phyloP scores from a whole-genome alignment of 2,329 filamentous ascomycete genomes.

The Colletotrichum sp. region DNA sequence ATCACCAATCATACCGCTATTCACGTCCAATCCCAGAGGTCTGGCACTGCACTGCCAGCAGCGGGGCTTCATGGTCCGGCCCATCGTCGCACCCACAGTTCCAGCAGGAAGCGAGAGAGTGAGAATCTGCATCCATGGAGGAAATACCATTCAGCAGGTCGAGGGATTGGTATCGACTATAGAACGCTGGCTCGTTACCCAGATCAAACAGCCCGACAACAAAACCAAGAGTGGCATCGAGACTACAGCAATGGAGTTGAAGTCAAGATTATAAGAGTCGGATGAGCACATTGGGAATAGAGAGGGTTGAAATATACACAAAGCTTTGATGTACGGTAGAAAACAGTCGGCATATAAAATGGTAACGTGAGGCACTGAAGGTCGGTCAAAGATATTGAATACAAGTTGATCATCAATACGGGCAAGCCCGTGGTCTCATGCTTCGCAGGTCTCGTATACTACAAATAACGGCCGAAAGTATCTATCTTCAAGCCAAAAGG shows the following conservation, averaged over 20 bases:
- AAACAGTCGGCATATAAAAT: background rate
- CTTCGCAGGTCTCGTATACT: background rate
- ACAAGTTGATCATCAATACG: background rate
- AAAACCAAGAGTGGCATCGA: background rate
- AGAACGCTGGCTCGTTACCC: conserved; percentile 44
- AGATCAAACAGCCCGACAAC: background rate
- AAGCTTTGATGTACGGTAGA: background rate
- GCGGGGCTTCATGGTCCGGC: conserved; percentile 63
- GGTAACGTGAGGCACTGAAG: background rate
- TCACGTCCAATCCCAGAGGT: conserved; percentile 61
- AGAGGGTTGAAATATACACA: background rate
- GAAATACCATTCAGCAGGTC: conserved; percentile 64
- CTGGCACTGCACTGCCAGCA: conserved; percentile 66
- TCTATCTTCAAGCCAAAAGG: background rate
- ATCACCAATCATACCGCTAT: conserved; percentile 69
- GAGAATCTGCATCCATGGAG: conserved; percentile 71
- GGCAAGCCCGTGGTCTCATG: background rate
- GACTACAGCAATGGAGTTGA: background rate
- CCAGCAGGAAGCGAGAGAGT: conserved; percentile 67
- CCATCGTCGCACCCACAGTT: conserved; percentile 73
- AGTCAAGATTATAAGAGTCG: background rate
- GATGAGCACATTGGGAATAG: background rate
- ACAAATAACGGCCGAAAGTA: background rate
- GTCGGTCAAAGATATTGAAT: background rate
- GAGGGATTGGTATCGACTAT: conserved; percentile 55